A percentile compares a stretch with the other conserved stretches of the same genome.
These are phyloP conservation scores for Hypsizygus marmoreus DNA, from an alignment of 768 basidiomycete species.

Conservation along the genomic window DNA sequence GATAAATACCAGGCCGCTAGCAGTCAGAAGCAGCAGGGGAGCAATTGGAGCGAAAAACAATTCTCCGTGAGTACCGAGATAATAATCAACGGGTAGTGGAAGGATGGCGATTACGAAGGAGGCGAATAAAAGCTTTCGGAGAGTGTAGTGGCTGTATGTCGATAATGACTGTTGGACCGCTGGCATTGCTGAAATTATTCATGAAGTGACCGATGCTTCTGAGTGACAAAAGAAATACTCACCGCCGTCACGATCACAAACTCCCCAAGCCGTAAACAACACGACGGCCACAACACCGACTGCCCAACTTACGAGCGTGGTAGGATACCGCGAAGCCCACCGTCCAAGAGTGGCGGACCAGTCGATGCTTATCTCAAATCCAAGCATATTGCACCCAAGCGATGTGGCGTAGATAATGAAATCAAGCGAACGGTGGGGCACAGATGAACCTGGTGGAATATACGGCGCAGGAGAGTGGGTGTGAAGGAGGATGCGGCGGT, in stretches of 20 bases:
- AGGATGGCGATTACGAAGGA: conserved; percentile 52
- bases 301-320: conserved; percentile 71
- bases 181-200: conserved; percentile 41
- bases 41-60: conserved; percentile 52
- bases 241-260: conserved; percentile 30
- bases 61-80: conserved; percentile 63
- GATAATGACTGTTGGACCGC: conserved; percentile 51
- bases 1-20: conserved; percentile 64
- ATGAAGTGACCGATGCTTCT: background rate
- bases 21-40: conserved; percentile 55
- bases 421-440: conserved; percentile 40
- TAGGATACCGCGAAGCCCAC: conserved; percentile 73
- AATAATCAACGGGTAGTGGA: conserved; percentile 55
- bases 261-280: conserved; percentile 55
- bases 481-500: conserved; percentile 57
- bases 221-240: conserved; percentile 1
- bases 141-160: conserved; percentile 38
- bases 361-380: conserved; percentile 62
- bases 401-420: conserved; percentile 62
- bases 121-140: conserved; percentile 43
- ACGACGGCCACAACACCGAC: conserved; percentile 67
- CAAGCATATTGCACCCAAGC: conserved; percentile 45
- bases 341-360: conserved; percentile 72
- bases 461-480: conserved; percentile 72
- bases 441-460: conserved; percentile 38